Percentiles rank a stretch among this genome's conserved stretches.
These are phyloP conservation scores for Beauveria rudraprayagi DNA, from an alignment of 2,329 filamentous ascomycete species.

Conservation along the genomic window DNA sequence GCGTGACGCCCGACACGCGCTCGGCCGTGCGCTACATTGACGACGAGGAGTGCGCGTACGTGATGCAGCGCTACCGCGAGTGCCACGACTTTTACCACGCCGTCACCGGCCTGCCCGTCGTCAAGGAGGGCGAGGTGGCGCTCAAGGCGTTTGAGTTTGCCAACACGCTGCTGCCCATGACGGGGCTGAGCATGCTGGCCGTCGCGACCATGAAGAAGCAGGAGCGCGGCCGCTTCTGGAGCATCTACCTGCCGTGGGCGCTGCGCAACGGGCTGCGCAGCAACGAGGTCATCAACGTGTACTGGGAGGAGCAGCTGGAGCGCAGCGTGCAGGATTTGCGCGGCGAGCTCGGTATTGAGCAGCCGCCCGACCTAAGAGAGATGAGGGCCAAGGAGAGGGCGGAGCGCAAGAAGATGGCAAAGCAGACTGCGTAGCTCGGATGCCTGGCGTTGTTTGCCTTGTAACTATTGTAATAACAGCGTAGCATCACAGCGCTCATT, in stretches of 20 bases:
- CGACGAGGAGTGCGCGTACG: constrained; percentile 91
- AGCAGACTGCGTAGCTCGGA: constrained; percentile 21
- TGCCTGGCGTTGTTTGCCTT: background rate
- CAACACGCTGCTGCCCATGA: constrained; percentile 93
- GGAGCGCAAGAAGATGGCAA: constrained; percentile 54
- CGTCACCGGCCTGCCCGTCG: constrained; percentile 78
- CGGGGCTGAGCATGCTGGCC: constrained; percentile 74
- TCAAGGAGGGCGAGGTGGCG: constrained; percentile 95
- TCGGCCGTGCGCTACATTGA: constrained; percentile 81
- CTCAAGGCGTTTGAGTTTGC: constrained; percentile 96
- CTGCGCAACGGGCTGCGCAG: constrained; percentile 68
- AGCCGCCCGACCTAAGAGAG: constrained; percentile 74
- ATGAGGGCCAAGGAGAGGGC: constrained; percentile 65
- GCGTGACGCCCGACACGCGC: constrained; percentile 86
- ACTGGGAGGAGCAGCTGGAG: constrained; percentile 93
- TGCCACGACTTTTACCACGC: constrained; percentile 98
- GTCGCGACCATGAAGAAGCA: constrained; percentile 78
- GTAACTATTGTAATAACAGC: background rate
- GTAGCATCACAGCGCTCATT: background rate
- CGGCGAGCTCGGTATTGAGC: constrained; percentile 70
- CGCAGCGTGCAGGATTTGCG: constrained; percentile 73
- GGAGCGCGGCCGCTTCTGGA: constrained; percentile 67
- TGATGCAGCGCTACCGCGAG: constrained; percentile 96
- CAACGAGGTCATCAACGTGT: constrained; percentile 86
- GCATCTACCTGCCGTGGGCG: constrained; percentile 83